These are phyloP conservation scores for Ganoderma lingzhi DNA, from an alignment of 1,284 basidiomycete species.

Conservation along the genomic window DNA sequence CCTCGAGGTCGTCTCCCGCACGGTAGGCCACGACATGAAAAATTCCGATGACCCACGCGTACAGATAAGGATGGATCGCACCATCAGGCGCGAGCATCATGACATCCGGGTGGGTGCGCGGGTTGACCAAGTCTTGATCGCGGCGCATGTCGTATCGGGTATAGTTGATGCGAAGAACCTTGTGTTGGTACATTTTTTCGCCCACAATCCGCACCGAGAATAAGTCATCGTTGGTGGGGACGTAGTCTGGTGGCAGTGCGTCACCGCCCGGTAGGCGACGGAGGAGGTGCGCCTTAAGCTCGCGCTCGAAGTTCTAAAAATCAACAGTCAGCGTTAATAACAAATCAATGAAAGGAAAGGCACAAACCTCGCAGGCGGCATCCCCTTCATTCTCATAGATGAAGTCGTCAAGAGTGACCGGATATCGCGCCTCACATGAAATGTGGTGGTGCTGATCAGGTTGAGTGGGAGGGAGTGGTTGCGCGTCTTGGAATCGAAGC, in stretches of 20 bases:
- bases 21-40: no score
- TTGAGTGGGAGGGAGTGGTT: not conserved
- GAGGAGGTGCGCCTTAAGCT: not conserved
- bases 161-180: constrained; percentile 46
- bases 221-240: not conserved
- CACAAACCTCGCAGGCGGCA: not conserved
- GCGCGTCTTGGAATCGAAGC: not conserved
- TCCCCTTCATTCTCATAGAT: not conserved
- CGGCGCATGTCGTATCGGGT: constrained; percentile 52
- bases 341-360: no score
- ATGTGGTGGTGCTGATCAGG: not conserved
- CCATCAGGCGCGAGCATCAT: constrained; percentile 39
- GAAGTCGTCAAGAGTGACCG: not conserved
- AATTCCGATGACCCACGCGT: not conserved
- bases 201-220: constrained; percentile 24
- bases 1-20: not conserved
- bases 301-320: not conserved
- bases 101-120: constrained; percentile 41
- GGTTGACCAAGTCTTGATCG: constrained; percentile 48
- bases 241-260: not conserved
- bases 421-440: not conserved
- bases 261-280: not conserved
- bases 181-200: constrained; percentile 26
- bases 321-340: no score
- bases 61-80: constrained; percentile 11